A percentile compares a stretch with the other conserved stretches of the same genome.
These are phyloP conservation scores for Saccharomycopsis oosterbeekiorum DNA, from an alignment of 805 yeast genomes.

Conservation along the genomic window DNA sequence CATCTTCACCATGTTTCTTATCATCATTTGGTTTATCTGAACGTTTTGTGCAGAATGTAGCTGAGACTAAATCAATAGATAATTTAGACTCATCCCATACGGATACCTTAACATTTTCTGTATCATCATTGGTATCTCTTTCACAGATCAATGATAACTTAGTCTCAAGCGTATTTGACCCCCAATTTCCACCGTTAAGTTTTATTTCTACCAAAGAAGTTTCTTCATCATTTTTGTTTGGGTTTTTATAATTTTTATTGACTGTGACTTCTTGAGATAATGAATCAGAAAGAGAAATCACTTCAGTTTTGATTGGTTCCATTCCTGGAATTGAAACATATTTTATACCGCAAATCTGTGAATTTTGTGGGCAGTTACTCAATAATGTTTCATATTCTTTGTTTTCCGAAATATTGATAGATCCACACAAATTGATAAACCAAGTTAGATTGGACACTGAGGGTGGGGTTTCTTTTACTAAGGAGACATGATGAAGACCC, in stretches of 20 bases:
- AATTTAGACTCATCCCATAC: conserved; percentile 21
- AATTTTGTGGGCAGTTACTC: conserved; percentile 52
- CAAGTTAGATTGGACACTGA: conserved; percentile 51
- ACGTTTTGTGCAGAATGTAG: conserved; percentile 35
- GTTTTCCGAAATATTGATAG: conserved; percentile 28
- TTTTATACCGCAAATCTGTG: conserved; percentile 73
- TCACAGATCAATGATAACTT: conserved; percentile 40
- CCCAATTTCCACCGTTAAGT: conserved; percentile 61
- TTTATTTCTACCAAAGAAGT: conserved; percentile 28
- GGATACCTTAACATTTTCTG: conserved; percentile 18
- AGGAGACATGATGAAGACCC: conserved; percentile 37
- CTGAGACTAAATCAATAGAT: conserved; percentile 29
- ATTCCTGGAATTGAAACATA: conserved; percentile 42
- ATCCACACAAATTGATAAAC: conserved; percentile 64
- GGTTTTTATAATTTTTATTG: conserved; percentile 10
- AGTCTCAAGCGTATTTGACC: conserved; percentile 42
- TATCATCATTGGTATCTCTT: conserved; percentile 27
- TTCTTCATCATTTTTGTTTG: conserved; percentile 26
- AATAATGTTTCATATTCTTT: conserved; percentile 28
- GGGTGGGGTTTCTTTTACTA: conserved; percentile 65
- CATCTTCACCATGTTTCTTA: conserved; percentile 22
- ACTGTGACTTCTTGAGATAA: conserved; percentile 27
- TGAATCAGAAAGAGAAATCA: conserved; percentile 46
- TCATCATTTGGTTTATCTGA: conserved; percentile 21
- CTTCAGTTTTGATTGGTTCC: conserved; percentile 41